phyloP scores from a whole-genome alignment of 2,329 filamentous ascomycete genomes.

The Colletotrichum higginsianum region DNA sequence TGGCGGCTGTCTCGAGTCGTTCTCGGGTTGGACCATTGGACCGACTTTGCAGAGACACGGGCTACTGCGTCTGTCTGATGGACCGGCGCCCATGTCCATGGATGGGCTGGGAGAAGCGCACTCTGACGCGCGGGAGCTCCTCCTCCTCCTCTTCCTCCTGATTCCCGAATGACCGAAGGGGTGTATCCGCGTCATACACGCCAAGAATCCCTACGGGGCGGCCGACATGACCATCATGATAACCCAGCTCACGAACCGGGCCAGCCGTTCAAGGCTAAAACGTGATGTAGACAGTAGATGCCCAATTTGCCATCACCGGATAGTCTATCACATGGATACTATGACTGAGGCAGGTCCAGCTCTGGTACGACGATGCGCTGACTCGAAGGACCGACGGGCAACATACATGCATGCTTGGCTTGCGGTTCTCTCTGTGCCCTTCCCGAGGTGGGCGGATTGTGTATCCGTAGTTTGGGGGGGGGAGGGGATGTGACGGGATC shows the following conservation, averaged over 20 bases:
- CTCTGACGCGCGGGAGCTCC: neutral
- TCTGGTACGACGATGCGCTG: constrained; percentile 19
- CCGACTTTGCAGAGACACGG: neutral
- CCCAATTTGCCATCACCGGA: neutral
- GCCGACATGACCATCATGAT: constrained; percentile 8
- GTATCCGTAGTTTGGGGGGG: neutral
- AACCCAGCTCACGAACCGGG: constrained; percentile 1
- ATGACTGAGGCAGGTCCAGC: constrained; percentile 19
- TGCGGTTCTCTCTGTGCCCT: neutral
- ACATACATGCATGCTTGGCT: neutral
- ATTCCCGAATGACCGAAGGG: neutral
- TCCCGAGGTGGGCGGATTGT: constrained; percentile 28
- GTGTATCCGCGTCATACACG: neutral
- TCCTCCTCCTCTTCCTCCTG: too few species aligned
- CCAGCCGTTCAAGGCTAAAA: constrained; percentile 10
- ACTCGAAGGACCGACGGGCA: constrained; percentile 16
- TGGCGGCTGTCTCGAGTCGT: constrained; percentile 9
- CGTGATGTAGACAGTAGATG: neutral
- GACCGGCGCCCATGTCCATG: constrained; percentile 6
- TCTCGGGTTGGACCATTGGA: constrained; percentile 3
- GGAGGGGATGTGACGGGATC: constrained; percentile 17
- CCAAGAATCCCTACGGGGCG: constrained; percentile 21
- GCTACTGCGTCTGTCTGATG: constrained; percentile 13
- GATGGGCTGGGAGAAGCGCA: constrained; percentile 21
- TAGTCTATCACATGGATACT: constrained; percentile 7